Conservation (phyloP, 2,329 filamentous ascomycete species). For the Gliomastix tumulicola region DNA sequence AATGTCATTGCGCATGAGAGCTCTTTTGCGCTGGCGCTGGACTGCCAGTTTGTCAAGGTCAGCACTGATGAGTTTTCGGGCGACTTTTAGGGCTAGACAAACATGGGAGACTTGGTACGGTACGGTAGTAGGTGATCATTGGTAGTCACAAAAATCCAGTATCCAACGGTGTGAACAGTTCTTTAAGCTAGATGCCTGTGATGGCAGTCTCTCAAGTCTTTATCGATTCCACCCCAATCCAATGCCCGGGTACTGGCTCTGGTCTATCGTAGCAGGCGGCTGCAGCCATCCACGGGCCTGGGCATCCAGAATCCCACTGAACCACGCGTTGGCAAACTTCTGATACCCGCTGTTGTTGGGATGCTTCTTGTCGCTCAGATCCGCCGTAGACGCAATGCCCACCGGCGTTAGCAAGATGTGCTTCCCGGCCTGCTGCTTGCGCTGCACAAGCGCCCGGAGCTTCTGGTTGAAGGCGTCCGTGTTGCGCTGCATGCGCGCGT, state of each 20-base stretch:
- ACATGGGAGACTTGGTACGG: no score
- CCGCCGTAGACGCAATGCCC: slow-evolving; percentile 11
- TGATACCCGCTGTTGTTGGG: slow-evolving; percentile 17
- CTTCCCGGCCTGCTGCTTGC: slow-evolving; percentile 5
- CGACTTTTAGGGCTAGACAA: no score
- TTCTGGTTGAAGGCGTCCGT: slow-evolving; percentile 23
- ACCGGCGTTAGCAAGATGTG: slow-evolving; percentile 8
- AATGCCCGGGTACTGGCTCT: slow-evolving; percentile 3
- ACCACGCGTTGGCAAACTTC: slow-evolving; percentile 29
- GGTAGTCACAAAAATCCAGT: no score
- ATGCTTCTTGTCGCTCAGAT: slow-evolving; percentile 8
- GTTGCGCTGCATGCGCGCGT: slow-evolving; percentile 12
- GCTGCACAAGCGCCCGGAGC: slow-evolving; percentile 14
- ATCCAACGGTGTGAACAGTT: no score
- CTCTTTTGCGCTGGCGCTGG: no score
- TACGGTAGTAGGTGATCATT: no score
- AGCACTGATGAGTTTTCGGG: no score
- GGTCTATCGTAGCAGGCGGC: slow-evolving; percentile 5
- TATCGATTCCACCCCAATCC: slow-evolving; percentile 8
- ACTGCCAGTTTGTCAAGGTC: no score
- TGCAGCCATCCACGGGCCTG: slow-evolving; percentile 7
- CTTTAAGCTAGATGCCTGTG: no score
- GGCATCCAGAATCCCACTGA: slow-evolving; percentile 16
- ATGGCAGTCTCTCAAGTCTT: no score
- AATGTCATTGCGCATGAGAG: no score